These are phyloP conservation scores for Penicillium canescens DNA, from an alignment of 495 filamentous ascomycete species.

Conservation along the genomic window DNA sequence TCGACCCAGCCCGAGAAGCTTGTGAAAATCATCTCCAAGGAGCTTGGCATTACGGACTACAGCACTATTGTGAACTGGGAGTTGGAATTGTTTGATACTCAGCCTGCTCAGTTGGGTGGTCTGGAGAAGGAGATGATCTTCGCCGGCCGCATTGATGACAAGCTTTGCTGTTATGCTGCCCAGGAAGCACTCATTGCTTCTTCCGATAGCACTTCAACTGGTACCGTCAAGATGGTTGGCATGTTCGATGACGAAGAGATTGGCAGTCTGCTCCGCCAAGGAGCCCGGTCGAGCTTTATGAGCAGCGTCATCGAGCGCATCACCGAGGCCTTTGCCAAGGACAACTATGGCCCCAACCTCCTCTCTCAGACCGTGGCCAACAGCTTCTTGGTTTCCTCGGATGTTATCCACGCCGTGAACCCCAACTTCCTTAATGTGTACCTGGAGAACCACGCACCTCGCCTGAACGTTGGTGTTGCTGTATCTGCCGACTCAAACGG, in stretches of 20 bases:
- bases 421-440: conserved; percentile 86
- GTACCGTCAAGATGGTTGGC: conserved; percentile 78
- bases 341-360: conserved; percentile 61
- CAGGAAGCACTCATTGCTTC: conserved; percentile 80
- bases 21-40: conserved; percentile 75
- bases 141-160: conserved; percentile 93
- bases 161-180: conserved; percentile 91
- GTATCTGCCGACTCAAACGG: conserved; percentile 86
- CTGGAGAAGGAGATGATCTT: conserved; percentile 94
- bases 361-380: conserved; percentile 85
- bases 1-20: conserved; percentile 81
- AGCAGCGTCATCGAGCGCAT: conserved; percentile 76
- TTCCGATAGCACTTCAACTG: conserved; percentile 47
- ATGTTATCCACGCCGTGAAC: conserved; percentile 93
- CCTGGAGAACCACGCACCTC: conserved; percentile 79
- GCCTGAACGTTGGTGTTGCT: conserved; percentile 86
- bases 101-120: conserved; percentile 81
- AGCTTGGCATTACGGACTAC: conserved; percentile 68
- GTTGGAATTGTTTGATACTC: conserved; percentile 91
- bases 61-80: conserved; percentile 90
- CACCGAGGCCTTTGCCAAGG: conserved; percentile 63
- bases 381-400: conserved; percentile 88
- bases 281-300: conserved; percentile 85
- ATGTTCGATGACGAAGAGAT: conserved; percentile 98
- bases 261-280: conserved; percentile 85